These are phyloP conservation scores for Didymella arachidicola DNA, from an alignment of 2,329 filamentous ascomycete species.

Conservation along the genomic window DNA sequence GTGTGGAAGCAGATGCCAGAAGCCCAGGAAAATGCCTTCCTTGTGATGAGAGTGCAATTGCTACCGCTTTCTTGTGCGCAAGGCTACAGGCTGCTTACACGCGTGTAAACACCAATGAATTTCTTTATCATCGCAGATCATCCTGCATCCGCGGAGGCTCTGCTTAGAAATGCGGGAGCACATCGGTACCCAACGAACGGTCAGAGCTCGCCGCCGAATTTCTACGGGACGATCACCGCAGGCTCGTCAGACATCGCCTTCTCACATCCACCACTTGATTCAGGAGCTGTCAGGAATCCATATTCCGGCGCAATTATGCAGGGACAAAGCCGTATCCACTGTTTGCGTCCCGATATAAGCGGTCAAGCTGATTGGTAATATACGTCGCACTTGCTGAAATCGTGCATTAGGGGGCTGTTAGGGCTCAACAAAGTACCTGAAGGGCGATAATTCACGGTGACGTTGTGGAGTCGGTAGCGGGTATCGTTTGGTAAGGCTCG, in stretches of 20 bases:
- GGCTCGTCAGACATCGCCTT: constrained; percentile 13
- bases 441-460: constrained; percentile 10
- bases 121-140: neutral
- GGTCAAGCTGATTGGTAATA: constrained; percentile 21
- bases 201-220: constrained; percentile 5
- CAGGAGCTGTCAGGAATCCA: constrained; percentile 9
- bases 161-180: constrained; percentile 17
- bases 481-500: constrained; percentile 7
- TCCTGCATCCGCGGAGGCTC: constrained; percentile 1
- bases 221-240: constrained; percentile 19
- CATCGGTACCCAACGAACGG: neutral
- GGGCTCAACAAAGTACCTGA: constrained; percentile 9
- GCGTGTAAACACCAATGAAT: neutral
- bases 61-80: neutral
- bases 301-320: constrained; percentile 14
- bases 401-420: neutral
- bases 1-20: neutral
- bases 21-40: neutral
- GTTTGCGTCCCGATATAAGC: constrained; percentile 2
- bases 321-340: constrained; percentile 6
- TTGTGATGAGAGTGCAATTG: neutral
- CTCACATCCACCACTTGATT: constrained; percentile 18
- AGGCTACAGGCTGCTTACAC: neutral
- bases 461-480: constrained; percentile 16
- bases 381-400: constrained; percentile 4